Evolutionary conservation across 371 early-diverging fungal genomes (phyloP).

Genomic region (Lichtheimia ramosa): DNA sequence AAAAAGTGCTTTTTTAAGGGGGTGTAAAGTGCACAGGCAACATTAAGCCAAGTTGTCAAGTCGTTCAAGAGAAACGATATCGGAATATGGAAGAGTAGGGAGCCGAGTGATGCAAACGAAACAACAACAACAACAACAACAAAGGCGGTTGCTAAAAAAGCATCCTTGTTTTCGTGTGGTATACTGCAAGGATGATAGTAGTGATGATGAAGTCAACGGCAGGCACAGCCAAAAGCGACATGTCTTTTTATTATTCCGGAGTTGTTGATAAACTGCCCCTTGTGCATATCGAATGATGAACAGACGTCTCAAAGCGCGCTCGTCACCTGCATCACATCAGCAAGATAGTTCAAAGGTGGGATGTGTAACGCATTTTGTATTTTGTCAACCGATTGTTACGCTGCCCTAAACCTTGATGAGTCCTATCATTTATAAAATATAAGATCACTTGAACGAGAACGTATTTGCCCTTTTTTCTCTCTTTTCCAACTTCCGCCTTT

Average conservation of each 20-base stretch:
- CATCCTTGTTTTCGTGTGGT: no score
- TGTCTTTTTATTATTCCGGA: no score
- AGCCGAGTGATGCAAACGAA: background rate
- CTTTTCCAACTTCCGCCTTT: constrained; percentile 6
- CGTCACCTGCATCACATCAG: background rate
- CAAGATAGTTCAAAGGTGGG: background rate
- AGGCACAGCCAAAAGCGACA: no score
- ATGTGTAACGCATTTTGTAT: background rate
- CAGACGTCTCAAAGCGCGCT: background rate
- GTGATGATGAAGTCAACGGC: no score
- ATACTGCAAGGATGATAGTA: no score
- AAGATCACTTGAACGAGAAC: background rate
- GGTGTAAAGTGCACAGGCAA: no score
- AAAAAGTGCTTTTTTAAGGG: no score
- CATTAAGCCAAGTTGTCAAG: no score
- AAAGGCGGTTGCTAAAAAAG: background rate
- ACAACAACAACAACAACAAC: constrained; percentile 3
- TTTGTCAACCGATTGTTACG: constrained; percentile 15
- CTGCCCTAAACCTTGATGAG: constrained; percentile 12
- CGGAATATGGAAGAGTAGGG: background rate
- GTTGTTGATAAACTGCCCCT: no score
- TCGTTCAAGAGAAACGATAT: no score
- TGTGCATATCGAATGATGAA: no score
- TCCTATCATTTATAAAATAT: constrained; percentile 2
- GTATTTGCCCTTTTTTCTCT: constrained; percentile 8